Evolutionary conservation across 352 stramenopile species (phyloP).

Genomic region (Pythium aquatile): DNA sequence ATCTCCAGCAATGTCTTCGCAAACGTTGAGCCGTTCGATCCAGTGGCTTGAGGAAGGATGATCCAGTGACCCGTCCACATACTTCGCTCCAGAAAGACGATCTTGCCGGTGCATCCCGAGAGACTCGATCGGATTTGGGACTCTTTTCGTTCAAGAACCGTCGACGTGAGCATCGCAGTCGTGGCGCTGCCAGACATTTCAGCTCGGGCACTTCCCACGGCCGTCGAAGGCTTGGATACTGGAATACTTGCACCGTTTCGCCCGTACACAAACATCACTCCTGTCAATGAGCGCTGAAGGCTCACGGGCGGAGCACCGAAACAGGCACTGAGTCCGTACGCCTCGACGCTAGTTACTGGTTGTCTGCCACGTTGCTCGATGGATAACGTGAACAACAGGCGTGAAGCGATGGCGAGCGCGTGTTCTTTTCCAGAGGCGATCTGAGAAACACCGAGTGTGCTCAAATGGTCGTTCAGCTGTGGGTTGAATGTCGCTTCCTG

Average conservation of each 20-base stretch:
- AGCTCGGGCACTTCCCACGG: background rate
- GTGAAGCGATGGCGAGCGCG: conserved; percentile 45
- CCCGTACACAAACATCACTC: conserved; percentile 33
- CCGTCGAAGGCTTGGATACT: conserved; percentile 1
- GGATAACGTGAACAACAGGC: conserved; percentile 45
- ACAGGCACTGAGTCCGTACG: conserved; percentile 43
- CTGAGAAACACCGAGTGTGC: conserved; percentile 41
- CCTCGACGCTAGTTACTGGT: conserved; percentile 22
- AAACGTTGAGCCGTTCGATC: conserved; percentile 10
- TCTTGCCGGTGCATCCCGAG: conserved; percentile 40
- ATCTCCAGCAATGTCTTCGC: conserved; percentile 42
- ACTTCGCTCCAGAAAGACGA: conserved; percentile 56
- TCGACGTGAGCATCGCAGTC: conserved; percentile 32
- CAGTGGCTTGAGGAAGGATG: conserved; percentile 20
- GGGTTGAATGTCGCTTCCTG: conserved; percentile 59
- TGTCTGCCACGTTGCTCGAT: conserved; percentile 24
- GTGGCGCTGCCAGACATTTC: conserved; percentile 13
- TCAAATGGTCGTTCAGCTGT: conserved; percentile 43
- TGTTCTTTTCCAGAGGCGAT: conserved; percentile 63
- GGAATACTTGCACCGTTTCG: background rate
- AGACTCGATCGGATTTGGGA: conserved; percentile 46
- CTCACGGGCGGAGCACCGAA: conserved; percentile 51
- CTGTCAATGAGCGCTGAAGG: conserved; percentile 40
- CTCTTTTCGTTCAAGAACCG: conserved; percentile 48
- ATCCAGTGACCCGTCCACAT: conserved; percentile 60